Conservation (phyloP, 140 eudicot genomes). For the Stevia rebaudiana region DNA sequence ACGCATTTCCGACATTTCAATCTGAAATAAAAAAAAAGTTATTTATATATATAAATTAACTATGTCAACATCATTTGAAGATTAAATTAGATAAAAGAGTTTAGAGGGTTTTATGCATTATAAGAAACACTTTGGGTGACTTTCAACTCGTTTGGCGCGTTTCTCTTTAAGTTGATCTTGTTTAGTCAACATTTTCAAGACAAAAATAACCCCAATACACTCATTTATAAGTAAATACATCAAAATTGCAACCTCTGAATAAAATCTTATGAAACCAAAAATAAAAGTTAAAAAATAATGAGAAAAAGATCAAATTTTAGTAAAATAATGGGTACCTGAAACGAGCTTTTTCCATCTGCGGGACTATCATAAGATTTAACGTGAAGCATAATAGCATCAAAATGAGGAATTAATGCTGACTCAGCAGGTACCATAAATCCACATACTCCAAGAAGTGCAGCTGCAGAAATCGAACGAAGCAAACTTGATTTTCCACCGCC, state of each 20-base stretch:
- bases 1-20: conserved; percentile 95
- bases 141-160: not conserved
- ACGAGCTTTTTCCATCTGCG: conserved; percentile 97
- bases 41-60: no score
- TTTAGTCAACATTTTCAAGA: not conserved
- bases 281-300: not conserved
- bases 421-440: conserved; percentile 96
- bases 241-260: not conserved
- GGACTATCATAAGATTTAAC: conserved; percentile 96
- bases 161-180: not conserved
- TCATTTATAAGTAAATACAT: not conserved
- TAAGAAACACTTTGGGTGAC: not conserved
- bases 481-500: conserved; percentile 98
- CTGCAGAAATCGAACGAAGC: conserved; percentile 88
- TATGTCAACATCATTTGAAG: no score
- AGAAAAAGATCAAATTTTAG: not conserved
- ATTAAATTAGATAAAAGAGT: not conserved
- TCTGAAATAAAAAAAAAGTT: conserved; percentile 40
- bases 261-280: not conserved
- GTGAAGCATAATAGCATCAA: conserved; percentile 88
- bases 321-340: conserved; percentile 53
- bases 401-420: conserved; percentile 89
- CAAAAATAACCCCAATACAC: not conserved
- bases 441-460: conserved; percentile 82
- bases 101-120: not conserved